Base-by-base conservation (phyloP, 2,329 filamentous ascomycete species). In the Xylaria arbuscula region DNA sequence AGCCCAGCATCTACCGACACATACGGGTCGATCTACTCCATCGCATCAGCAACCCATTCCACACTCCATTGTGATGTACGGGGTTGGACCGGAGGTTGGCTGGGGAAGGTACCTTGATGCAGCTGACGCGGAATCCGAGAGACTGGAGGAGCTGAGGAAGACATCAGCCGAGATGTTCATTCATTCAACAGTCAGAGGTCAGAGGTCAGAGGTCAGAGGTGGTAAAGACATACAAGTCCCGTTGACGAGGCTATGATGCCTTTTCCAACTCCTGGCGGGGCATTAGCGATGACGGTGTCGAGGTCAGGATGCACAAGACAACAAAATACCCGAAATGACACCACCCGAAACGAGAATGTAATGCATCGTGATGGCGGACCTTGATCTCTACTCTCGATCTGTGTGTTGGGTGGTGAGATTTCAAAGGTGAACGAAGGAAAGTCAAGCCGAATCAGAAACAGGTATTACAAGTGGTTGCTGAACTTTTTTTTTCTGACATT, bases 331-430 rank as follows among this genome's bases (percentile, higher is more conserved):
- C 68, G 67, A 66, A 64, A 74, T 80, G 84, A 83, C 81, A 92
- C 91, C 92, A 86, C 92, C 92, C 75, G 90, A 92, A 74, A 93
- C 91, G 73, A 93, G 85, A 81, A 94, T 90, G 85, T 93, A 93
- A 84, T 93, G 93, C 91, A 93, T 94, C 77, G 83, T 89, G 76
- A 58, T 47, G 47, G 57, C 47, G 40, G 28, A 59, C 22, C 50
- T n/a, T 28, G 62, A 50, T 55, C 28, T 13, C 19, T 24, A 19
- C 6, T 19, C 24, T 28, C 24, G 60, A 24, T 47, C 28, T 47
- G 50, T 36, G 32, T 51, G 60, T 42, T 65, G 62, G 66, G 68
- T 70, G 68, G 68, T 70, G 68, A 68, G 45, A 66, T 68, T 55
- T 38, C 55, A 59, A 51, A 50, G 59, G 62, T 69, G 48, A 54